Conservation (phyloP, 2,329 filamentous ascomycete genomes). For the Colletotrichum sansevieriae region DNA sequence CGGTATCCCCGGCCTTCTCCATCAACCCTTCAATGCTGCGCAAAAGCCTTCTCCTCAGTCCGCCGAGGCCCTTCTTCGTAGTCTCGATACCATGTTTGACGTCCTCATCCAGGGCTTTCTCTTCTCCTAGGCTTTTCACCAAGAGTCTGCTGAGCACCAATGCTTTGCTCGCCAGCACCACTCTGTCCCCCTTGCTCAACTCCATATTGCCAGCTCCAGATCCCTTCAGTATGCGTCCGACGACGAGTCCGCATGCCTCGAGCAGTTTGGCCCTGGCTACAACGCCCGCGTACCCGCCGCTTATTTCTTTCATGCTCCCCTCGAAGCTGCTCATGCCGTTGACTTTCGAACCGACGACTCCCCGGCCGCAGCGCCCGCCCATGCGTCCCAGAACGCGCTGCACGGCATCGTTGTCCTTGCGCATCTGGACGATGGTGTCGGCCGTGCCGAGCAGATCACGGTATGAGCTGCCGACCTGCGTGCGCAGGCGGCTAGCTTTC, state of each 20-base stretch:
- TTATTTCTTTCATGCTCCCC: constrained; percentile 38
- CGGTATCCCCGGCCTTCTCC: constrained; percentile 68
- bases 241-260: constrained; percentile 63
- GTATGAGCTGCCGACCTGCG: constrained; percentile 78
- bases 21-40: constrained; percentile 78
- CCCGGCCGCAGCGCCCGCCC: constrained; percentile 81
- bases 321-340: constrained; percentile 66
- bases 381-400: constrained; percentile 79
- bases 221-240: constrained; percentile 62
- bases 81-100: constrained; percentile 64
- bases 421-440: constrained; percentile 94
- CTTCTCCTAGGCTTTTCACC: constrained; percentile 77
- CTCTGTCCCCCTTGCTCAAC: constrained; percentile 59
- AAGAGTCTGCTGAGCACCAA: constrained; percentile 82
- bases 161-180: constrained; percentile 75
- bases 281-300: constrained; percentile 21
- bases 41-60: constrained; percentile 73
- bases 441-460: constrained; percentile 92
- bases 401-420: constrained; percentile 78
- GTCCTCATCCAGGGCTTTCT: constrained; percentile 48
- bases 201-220: constrained; percentile 46
- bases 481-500: constrained; percentile 72
- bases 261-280: constrained; percentile 64
- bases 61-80: constrained; percentile 73
- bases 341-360: constrained; percentile 76